Evolutionary conservation across 2,329 filamentous ascomycete genomes (phyloP).

Genomic region (Microascus cirrosus): DNA sequence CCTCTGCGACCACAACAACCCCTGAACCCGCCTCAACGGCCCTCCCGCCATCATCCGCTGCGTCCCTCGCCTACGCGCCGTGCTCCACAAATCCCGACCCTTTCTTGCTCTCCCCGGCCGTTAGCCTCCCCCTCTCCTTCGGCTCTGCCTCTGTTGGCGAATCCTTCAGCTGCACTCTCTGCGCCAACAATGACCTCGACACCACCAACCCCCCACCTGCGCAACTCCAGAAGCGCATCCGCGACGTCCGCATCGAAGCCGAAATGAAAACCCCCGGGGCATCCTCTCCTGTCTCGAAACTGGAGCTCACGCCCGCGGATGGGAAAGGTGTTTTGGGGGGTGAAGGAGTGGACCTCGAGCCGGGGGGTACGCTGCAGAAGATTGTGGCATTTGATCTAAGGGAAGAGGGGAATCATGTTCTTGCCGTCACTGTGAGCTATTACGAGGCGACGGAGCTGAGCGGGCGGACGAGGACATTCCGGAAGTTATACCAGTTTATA

Average conservation of each 20-base stretch:
- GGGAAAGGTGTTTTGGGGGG: constrained; percentile 11
- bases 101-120: constrained; percentile 49
- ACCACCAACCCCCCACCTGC: neutral
- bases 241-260: constrained; percentile 71
- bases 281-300: constrained; percentile 42
- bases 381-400: constrained; percentile 81
- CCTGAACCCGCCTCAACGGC: constrained; percentile 25
- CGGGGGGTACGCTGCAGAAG: constrained; percentile 63
- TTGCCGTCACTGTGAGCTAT: constrained; percentile 89
- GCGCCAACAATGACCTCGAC: constrained; percentile 75
- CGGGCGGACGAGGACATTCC: constrained; percentile 70
- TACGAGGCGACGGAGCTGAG: constrained; percentile 70
- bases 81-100: constrained; percentile 23
- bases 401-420: constrained; percentile 86
- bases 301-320: constrained; percentile 41
- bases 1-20: constrained; percentile 12
- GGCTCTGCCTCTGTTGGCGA: constrained; percentile 93
- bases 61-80: constrained; percentile 60
- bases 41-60: constrained; percentile 35
- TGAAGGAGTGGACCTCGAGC: constrained; percentile 37
- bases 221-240: constrained; percentile 39
- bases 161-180: constrained; percentile 86
- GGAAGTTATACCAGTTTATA: constrained; percentile 94
- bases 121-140: constrained; percentile 84
- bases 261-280: constrained; percentile 88